A percentile compares a stretch with the other conserved stretches of the same genome.
Evolutionary conservation across 1,139 yeast species (phyloP).

Genomic region (Pichia sp.): DNA sequence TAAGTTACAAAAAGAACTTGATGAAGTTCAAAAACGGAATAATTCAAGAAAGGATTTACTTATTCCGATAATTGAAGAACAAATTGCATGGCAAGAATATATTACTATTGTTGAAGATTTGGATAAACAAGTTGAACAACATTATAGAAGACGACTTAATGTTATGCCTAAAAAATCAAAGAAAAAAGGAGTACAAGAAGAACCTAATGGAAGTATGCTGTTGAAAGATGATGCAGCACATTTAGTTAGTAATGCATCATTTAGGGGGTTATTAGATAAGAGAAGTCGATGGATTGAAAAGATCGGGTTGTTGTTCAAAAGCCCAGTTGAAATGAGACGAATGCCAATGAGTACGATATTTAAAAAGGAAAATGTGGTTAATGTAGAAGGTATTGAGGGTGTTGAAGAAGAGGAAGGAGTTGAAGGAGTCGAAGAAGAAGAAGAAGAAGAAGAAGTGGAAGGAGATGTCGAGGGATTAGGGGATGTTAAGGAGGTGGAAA

Average conservation of each 20-base stretch:
- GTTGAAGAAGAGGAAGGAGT: conserved; percentile 41
- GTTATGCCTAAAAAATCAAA: conserved; percentile 80
- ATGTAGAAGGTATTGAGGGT: conserved; percentile 39
- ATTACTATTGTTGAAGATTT: conserved; percentile 83
- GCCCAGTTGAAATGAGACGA: conserved; percentile 63
- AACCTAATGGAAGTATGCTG: conserved; percentile 13
- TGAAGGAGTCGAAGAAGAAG: conserved; percentile 8
- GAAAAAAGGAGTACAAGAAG: conserved; percentile 31
- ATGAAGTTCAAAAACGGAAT: conserved; percentile 56
- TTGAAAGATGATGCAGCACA: conserved; percentile 32
- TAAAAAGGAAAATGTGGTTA: conserved; percentile 36
- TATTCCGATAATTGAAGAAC: conserved; percentile 77
- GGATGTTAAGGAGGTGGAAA: neutral
- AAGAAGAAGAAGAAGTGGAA: conserved; percentile 1
- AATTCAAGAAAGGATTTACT: conserved; percentile 60
- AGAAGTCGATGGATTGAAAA: conserved; percentile 82
- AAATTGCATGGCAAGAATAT: conserved; percentile 93
- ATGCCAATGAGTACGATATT: conserved; percentile 64
- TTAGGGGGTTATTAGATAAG: conserved; percentile 75
- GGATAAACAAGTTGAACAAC: conserved; percentile 95
- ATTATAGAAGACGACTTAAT: conserved; percentile 76
- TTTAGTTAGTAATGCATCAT: conserved; percentile 61
- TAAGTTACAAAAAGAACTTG: conserved; percentile 60
- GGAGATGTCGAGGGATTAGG: conserved; percentile 8
- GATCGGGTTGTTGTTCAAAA: conserved; percentile 76